Percentiles rank a stretch among this genome's conserved stretches.
These are phyloP conservation scores for Leccinum angustisporum DNA, from an alignment of 1,284 basidiomycete genomes.

Conservation along the genomic window DNA sequence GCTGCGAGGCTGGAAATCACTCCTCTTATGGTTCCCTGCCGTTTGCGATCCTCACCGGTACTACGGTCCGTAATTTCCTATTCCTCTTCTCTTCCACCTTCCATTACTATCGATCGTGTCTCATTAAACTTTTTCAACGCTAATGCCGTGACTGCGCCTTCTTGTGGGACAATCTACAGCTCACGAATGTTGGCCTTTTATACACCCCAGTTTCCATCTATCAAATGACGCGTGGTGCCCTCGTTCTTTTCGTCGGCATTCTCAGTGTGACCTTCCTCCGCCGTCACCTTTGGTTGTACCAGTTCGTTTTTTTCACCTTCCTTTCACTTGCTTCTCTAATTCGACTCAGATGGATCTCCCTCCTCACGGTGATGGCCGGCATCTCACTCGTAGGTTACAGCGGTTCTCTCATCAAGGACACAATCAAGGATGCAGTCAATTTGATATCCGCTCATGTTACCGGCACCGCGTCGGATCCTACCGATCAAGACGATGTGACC, in stretches of 20 bases:
- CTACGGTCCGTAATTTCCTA: constrained; percentile 60
- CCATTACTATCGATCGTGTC: constrained; percentile 9
- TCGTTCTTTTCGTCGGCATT: constrained; percentile 95
- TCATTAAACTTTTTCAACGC: constrained; percentile 16
- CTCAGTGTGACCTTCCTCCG: constrained; percentile 92
- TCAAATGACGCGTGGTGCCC: constrained; percentile 96
- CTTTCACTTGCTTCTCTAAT: constrained; percentile 6
- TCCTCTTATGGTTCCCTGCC: constrained; percentile 86
- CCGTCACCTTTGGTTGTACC: constrained; percentile 76
- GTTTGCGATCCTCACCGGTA: constrained; percentile 84
- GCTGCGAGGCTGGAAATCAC: constrained; percentile 66
- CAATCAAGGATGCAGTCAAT: constrained; percentile 47
- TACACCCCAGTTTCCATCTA: constrained; percentile 97
- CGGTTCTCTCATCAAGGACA: constrained; percentile 83
- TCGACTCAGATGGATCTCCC: constrained; percentile 77
- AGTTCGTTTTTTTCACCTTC: constrained; percentile 47
- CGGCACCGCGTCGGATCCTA: constrained; percentile 36
- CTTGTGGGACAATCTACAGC: constrained; percentile 41
- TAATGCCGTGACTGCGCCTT: constrained; percentile 20
- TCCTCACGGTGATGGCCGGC: constrained; percentile 88
- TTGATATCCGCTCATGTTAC: constrained; percentile 25
- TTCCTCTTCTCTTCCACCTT: constrained; percentile 12
- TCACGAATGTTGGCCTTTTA: constrained; percentile 94
- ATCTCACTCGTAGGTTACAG: constrained; percentile 91
- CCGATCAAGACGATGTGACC: constrained; percentile 57